Base-by-base conservation (phyloP, 768 basidiomycete species). In the Cystofilobasidium capitatum region DNA sequence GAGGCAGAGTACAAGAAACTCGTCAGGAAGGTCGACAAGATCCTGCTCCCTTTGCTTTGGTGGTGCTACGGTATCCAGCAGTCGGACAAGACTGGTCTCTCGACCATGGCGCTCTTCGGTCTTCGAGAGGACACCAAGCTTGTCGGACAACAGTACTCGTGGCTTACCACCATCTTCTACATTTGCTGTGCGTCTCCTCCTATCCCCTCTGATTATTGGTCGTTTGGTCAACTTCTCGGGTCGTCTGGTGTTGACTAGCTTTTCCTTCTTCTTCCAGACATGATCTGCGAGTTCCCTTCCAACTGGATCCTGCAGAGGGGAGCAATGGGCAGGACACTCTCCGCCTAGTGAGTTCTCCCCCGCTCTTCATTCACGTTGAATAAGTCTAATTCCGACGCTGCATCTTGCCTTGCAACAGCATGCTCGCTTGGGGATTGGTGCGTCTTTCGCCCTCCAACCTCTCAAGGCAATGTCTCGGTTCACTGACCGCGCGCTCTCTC, bases 41-140 rank as follows among this genome's bases (percentile, higher is more conserved):
- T 33, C 47, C 42, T 67, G 13, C 60, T 51, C 6, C 36, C 47
- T 9, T 51, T 70, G 45, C 71, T 74, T 71, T 74, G 73, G 71
- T 69, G 66, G 66, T 64, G 66, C 42, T 72, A 73, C 31, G 73
- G 73, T 39, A 72, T 73, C n/a, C 73, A 73, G 47, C 73, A 73
- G 58, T 64, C 70, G 4, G 70, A 73, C 49, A 72, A 73, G 62
- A 72, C 71, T 1, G 70, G 66, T 6, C 62, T 58, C 20, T 66
- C 58, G 4, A 59, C 65, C 0, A 55, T 58, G 29, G 65, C 65
- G 2, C 36, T 61, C 1, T 66, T 66, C 45, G 65, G 65, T 3
- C 58, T 66, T 16, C 64, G 69, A 22, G 60, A 63, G 24, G 42
- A 49, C 10, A 73, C 71, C 0, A 62, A 60, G 16, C 66, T 73